Evolutionary conservation across 208 protist species (phyloP), one percentile per base, ranked within the genome.

Genomic region (Acanthamoeba culbertsoni): DNA sequence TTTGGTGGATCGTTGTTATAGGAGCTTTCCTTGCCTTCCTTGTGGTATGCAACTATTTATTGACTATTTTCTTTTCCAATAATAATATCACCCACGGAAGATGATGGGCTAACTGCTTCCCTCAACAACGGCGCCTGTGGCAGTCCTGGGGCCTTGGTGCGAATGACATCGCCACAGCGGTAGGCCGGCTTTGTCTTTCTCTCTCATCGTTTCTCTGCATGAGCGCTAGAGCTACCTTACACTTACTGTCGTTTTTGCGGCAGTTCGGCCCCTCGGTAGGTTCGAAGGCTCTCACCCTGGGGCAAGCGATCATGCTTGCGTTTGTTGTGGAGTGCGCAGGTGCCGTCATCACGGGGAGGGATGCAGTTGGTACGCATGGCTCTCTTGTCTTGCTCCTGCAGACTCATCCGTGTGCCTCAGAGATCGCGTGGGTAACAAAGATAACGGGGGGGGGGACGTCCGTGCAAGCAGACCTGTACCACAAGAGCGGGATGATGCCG

Each of bases 21-120:
- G 68, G 68, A 5, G 68, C 68, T 40, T 79, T 79, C 20, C 68
- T 79, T 12, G 68, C 68, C 37, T 79, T 79, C 68, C 68, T 79
- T 48, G 68, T 79, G 68, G 68, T 79, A 79, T n/a, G 37, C 37
- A 5, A 10, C 7, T 68, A 8, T 18, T 55, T 23, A 55, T 55
- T 55, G 8, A 8, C 8, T 23, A 55, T 55, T 37, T 68, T 2
- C 59, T 16, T 23, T 31, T 16, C 28, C 2, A 37, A 37, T 3
- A 68, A n/a, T n/a, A n/a, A n/a, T n/a, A n/a, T n/a, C 51, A 59
- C 51, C 16, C 16, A 59, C 14, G 23, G 51, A 59, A 59, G 59
- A n/a, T 68, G 59, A n/a, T 55, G 48, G 48, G 48, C 48, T 18
- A 55, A 55, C 48, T 23, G 12, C n/a, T n/a, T n/a, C n/a, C n/a